phyloP scores from a whole-genome alignment of 371 early-diverging fungal genomes.

The Mortierella sp. region DNA sequence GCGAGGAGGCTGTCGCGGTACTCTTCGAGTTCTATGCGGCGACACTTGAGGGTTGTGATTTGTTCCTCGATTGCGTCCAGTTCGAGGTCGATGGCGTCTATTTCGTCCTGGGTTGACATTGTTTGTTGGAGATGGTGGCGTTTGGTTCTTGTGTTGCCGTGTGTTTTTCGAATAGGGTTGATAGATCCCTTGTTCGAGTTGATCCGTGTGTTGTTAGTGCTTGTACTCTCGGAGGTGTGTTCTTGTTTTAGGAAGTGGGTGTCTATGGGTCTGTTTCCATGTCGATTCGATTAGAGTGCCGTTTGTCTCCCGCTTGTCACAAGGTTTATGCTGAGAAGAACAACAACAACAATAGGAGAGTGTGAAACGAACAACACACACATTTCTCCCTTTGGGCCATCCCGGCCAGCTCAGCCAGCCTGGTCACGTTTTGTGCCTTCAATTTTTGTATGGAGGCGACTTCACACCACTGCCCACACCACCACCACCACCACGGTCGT shows the following conservation, averaged over 20 bases:
- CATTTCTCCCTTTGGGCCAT: too few relatives aligned
- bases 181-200: background rate
- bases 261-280: too few relatives aligned
- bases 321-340: too few relatives aligned
- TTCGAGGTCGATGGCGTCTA: constrained; percentile 34
- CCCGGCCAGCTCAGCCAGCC: too few relatives aligned
- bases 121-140: background rate
- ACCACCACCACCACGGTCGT: too few relatives aligned
- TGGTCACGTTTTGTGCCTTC: too few relatives aligned
- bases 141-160: background rate
- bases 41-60: constrained; percentile 35
- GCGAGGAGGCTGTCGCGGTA: constrained; percentile 26
- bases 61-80: constrained; percentile 31
- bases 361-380: too few relatives aligned
- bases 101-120: constrained; percentile 26
- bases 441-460: too few relatives aligned
- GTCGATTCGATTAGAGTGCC: too few relatives aligned
- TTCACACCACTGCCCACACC: too few relatives aligned
- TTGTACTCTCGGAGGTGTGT: background rate
- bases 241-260: background rate
- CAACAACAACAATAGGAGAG: too few relatives aligned
- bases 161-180: background rate
- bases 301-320: too few relatives aligned
- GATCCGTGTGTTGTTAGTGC: background rate
- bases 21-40: constrained; percentile 38